Conservation (phyloP, 768 basidiomycete species). For the Candolleomyces efflorescens region DNA sequence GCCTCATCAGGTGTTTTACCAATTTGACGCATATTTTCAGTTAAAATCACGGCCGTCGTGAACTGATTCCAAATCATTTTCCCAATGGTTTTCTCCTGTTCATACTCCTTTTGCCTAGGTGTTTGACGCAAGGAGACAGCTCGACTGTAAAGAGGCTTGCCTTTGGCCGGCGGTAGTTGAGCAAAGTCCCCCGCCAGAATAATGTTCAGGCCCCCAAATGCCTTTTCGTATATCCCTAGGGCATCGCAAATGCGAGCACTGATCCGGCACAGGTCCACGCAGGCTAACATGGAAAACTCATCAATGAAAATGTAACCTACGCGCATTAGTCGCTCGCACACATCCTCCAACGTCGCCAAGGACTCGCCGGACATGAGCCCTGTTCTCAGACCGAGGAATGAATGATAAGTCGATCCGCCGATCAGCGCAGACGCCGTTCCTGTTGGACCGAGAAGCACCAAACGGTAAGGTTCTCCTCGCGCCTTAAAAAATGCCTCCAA, state of each 20-base stretch:
- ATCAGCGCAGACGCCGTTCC: slow-evolving; percentile 3
- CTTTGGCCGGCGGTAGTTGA: slow-evolving; percentile 30
- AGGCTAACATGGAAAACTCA: slow-evolving; percentile 39
- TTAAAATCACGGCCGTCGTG: slow-evolving; percentile 27
- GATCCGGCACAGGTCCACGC: slow-evolving; percentile 25
- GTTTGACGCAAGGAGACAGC: background rate
- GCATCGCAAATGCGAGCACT: slow-evolving; percentile 17
- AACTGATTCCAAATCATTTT: slow-evolving; percentile 30
- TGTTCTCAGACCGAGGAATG: slow-evolving; percentile 5
- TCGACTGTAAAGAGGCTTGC: background rate
- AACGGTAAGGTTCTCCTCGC: background rate
- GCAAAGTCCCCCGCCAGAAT: slow-evolving; percentile 44
- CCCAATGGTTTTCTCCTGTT: slow-evolving; percentile 21
- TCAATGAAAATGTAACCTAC: slow-evolving; percentile 38
- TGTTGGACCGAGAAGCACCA: slow-evolving; percentile 2
- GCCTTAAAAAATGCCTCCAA: background rate
- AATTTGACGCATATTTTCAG: slow-evolving; percentile 32
- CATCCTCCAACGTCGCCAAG: too few species aligned
- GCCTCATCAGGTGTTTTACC: slow-evolving; percentile 17
- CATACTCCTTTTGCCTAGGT: background rate
- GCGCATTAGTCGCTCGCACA: too few species aligned
- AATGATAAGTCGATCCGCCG: slow-evolving; percentile 15
- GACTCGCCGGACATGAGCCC: too few species aligned
- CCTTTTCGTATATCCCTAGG: slow-evolving; percentile 12
- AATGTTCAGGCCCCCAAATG: slow-evolving; percentile 36